Conservation (phyloP, 2,329 filamentous ascomycete species). For the Tolypocladium inflatum region DNA sequence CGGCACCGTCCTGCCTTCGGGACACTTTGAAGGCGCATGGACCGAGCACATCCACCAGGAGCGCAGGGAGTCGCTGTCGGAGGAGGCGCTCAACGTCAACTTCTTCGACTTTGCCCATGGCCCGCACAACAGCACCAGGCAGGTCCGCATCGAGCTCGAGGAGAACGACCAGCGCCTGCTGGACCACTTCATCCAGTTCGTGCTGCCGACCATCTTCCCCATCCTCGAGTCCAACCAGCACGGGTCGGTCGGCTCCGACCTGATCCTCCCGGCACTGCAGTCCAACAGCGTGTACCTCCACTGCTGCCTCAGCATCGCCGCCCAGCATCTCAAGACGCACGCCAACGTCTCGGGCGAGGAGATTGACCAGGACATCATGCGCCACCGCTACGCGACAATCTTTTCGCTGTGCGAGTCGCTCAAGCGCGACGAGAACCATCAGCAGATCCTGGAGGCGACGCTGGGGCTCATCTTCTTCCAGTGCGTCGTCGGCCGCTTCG, state of each 20-base stretch:
- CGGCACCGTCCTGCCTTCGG: slow-evolving; percentile 55
- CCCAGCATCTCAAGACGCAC: slow-evolving; percentile 81
- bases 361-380: slow-evolving; percentile 83
- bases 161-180: slow-evolving; percentile 80
- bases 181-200: slow-evolving; percentile 83
- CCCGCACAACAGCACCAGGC: slow-evolving; percentile 49
- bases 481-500: slow-evolving; percentile 77
- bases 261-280: slow-evolving; percentile 80
- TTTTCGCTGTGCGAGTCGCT: slow-evolving; percentile 77
- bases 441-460: slow-evolving; percentile 83
- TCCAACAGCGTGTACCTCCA: slow-evolving; percentile 90
- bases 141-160: slow-evolving; percentile 72
- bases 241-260: slow-evolving; percentile 68
- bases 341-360: slow-evolving; percentile 53
- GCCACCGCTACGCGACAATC: slow-evolving; percentile 83
- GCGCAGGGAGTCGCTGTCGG: slow-evolving; percentile 53
- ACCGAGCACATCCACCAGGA: slow-evolving; percentile 23
- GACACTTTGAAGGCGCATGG: slow-evolving; percentile 57
- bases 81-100: slow-evolving; percentile 62
- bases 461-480: slow-evolving; percentile 96
- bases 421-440: slow-evolving; percentile 69
- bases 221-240: slow-evolving; percentile 85
- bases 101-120: slow-evolving; percentile 76
- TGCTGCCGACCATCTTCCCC: slow-evolving; percentile 83
- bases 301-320: slow-evolving; percentile 88